These are phyloP conservation scores for Solanum etuberosum DNA, from an alignment of 257 asterid species.

Conservation along the genomic window DNA sequence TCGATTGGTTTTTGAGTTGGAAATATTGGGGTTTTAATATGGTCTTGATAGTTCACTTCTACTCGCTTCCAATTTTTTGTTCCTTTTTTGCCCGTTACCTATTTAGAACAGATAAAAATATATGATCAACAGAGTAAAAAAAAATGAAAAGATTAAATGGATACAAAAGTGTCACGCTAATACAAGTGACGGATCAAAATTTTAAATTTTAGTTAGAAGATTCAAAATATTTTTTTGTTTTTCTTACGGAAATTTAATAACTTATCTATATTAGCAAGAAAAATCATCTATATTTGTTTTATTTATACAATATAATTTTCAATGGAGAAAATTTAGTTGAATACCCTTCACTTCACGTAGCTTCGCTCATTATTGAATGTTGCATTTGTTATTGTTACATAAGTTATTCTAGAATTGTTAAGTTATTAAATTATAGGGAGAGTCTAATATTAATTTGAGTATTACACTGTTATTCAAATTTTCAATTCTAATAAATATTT, in stretches of 20 bases:
- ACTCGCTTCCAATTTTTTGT: slow-evolving; percentile 51
- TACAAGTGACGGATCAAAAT: not conserved
- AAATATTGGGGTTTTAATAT: slow-evolving; percentile 26
- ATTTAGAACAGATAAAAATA: not conserved
- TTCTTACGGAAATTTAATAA: not conserved
- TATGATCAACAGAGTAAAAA: not conserved
- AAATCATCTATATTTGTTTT: no score
- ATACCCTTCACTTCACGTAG: not conserved
- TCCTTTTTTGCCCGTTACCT: slow-evolving; percentile 42
- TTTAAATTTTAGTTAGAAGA: no score
- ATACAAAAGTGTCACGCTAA: not conserved
- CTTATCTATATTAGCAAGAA: no score
- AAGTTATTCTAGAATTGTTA: not conserved
- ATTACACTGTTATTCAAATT: not conserved
- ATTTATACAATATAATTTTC: no score
- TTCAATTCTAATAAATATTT: no score
- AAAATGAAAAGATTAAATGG: not conserved
- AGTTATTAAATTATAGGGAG: not conserved
- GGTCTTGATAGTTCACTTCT: slow-evolving; percentile 36
- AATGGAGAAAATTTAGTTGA: not conserved
- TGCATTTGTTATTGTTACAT: not conserved
- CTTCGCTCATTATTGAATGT: not conserved
- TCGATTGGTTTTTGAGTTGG: slow-evolving; percentile 18
- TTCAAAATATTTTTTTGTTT: no score
- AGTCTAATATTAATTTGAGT: not conserved